Evolutionary conservation across 31 red algal species (phyloP), one percentile per base, ranked within the genome.

Genomic region (Asparagopsis taxiformis): DNA sequence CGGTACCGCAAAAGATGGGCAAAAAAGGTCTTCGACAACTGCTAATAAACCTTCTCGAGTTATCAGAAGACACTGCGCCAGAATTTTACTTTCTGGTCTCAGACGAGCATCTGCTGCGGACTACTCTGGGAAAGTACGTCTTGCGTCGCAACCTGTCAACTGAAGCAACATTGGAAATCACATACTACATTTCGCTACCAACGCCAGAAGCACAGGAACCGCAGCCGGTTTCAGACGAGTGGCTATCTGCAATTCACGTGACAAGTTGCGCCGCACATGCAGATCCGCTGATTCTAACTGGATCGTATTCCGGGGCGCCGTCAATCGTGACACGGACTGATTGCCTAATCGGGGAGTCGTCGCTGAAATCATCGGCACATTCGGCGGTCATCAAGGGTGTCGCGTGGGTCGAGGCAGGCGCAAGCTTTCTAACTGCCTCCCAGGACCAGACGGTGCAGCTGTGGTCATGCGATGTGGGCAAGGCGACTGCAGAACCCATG

Each of bases 111-210:
- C 73, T 69, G 33, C 58, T 85, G 36, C 89, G 80, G 43, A 85
- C 89, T 23, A 85, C 89, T 10, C 74, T 93, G 34, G 79, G 52
- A 16, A 85, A 85, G 23, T 93, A 71, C 69, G 28, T 85, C 7
- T 33, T 65, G 33, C 66, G 89, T 29, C 67, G 89, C 31, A 60
- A 59, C 26, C 59, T 85, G 15, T 73, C 80, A 3, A 58, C 75
- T 9, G 89, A 85, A 31, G 21, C 21, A 38, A 77, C 66, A 31
- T 56, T 91, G 17, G 58, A 66, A 25, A 51, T 91, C 32, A 82
- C 78, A 15, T 91, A 91, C 78, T 82, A 72, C 78, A 54, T 91
- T 4, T 72, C 88, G 31, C 34, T 83, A 21, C 72, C 79, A 5
- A 62, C 64, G 58, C 78, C 88, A 0, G 49, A 57, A 11, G 32